A percentile compares a stretch with the other conserved stretches of the same genome.
Conservation (phyloP, 257 asterid species). For the Rehmannia glutinosa region DNA sequence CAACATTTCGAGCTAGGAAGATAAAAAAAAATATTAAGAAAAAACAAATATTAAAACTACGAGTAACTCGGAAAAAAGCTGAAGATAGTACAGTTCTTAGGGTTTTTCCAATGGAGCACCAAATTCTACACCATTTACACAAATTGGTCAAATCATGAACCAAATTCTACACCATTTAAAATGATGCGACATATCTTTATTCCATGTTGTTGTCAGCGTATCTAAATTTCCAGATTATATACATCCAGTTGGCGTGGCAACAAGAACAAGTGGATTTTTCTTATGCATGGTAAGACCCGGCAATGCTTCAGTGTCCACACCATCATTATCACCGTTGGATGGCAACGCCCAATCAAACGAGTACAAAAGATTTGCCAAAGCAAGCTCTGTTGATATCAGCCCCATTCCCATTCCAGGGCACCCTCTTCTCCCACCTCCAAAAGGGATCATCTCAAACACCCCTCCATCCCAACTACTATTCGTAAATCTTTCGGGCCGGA, state of each 20-base stretch:
- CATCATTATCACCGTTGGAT: not conserved
- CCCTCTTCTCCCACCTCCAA: constrained; percentile 34
- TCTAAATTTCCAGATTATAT: not conserved
- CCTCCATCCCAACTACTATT: not conserved
- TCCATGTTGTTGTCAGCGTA: too few species aligned
- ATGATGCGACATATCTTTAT: too few species aligned
- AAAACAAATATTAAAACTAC: too few species aligned
- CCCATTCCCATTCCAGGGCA: constrained; percentile 37
- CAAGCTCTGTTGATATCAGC: constrained; percentile 16
- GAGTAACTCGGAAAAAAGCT: too few species aligned
- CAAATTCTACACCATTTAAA: too few species aligned
- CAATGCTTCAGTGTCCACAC: constrained; percentile 18
- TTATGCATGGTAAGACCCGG: constrained; percentile 43
- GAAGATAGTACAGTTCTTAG: too few species aligned
- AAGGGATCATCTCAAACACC: constrained; percentile 22
- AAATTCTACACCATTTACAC: too few species aligned
- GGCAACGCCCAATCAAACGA: constrained; percentile 22
- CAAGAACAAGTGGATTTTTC: constrained; percentile 25
- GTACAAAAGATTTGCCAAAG: constrained; percentile 29
- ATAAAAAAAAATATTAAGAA: too few species aligned
- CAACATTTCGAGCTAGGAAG: too few species aligned
- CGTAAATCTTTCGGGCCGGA: constrained; percentile 29
- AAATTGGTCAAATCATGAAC: too few species aligned
- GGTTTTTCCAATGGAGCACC: too few species aligned
- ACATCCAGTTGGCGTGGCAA: constrained; percentile 11